Evolutionary conservation across 2,329 filamentous ascomycete genomes (phyloP), one percentile per base, ranked within the genome.

Genomic region (Nigrospora sphaerica): DNA sequence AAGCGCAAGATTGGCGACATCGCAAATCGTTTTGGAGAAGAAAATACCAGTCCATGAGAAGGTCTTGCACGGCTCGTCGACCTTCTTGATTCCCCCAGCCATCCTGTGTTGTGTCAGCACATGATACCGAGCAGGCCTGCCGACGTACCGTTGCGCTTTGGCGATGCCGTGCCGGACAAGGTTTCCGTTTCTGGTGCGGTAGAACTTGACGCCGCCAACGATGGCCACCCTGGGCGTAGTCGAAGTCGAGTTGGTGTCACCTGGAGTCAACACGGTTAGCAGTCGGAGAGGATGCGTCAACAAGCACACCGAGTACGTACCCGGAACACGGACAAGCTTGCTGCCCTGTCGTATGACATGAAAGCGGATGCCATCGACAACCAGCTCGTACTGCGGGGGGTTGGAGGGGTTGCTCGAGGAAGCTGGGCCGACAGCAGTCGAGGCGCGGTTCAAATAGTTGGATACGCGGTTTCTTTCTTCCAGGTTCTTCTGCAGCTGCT

Each of bases 151-250:
- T 65, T 88, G 85, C 52, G 83, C 82, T 62, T 84, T 83, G 49
- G 92, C 78, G 46, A 89, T 75, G 52, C 86, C 83, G 58, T 86
- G 78, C 46, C 88, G 85, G 59, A 91, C 85, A 23, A 95, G 77
- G 56, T 95, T 95, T 51, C 90, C 90, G 56, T 85, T 86, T 63
- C 92, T 95, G 65, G 88, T 95, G 54, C 90, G 80, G 57, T 88
- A 77, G 62, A 95, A 95, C 53, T 79, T 82, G 57, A 95, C 86
- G 37, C 88, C 88, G 44, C 85, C 87, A 50, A 95, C 72, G 6
- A 73, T 69, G 36, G 84, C 77, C 52, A 75, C 78, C 66, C 90
- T 93, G 0, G 90, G 90, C 2, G 89, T 95, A 41, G 76, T 72
- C 45, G 77, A 80, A 45, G 79, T 74, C 34, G 77, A 71, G 58